Conservation (phyloP, 2,329 filamentous ascomycete species). For the Raffaelea ambrosiae region DNA sequence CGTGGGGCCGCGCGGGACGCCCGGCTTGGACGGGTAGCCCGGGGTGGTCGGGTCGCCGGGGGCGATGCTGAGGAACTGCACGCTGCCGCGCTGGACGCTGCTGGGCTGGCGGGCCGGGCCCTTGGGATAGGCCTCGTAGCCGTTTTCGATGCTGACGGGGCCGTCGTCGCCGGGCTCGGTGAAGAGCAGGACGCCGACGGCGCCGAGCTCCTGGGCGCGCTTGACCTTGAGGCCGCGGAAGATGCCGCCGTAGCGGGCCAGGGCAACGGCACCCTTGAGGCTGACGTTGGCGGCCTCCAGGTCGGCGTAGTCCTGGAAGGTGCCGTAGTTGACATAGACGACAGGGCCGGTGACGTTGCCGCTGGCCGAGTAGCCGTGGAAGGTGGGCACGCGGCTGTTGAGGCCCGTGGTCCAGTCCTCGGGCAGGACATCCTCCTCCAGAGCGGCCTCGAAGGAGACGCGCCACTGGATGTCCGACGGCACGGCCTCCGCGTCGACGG, state of each 20-base stretch:
- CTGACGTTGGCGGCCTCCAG: constrained; percentile 65
- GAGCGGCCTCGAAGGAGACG: constrained; percentile 66
- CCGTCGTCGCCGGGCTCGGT: constrained; percentile 86
- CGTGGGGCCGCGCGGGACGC: constrained; percentile 65
- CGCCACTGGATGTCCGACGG: constrained; percentile 33
- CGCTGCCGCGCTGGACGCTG: constrained; percentile 83
- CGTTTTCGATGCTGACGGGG: constrained; percentile 70
- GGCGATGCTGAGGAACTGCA: constrained; percentile 65
- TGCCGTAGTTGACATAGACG: constrained; percentile 88
- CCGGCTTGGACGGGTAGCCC: constrained; percentile 87
- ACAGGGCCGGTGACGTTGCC: constrained; percentile 85
- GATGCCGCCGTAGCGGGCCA: constrained; percentile 76
- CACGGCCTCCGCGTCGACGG: background rate
- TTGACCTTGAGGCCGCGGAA: constrained; percentile 92
- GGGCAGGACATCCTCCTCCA: constrained; percentile 77
- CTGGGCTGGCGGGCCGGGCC: constrained; percentile 83
- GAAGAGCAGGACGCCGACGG: constrained; percentile 79
- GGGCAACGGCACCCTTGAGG: constrained; percentile 75
- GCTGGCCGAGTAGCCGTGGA: constrained; percentile 89
- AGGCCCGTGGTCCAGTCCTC: constrained; percentile 74
- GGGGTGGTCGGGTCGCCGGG: constrained; percentile 81
- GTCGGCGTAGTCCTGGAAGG: constrained; percentile 77
- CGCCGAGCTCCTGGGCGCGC: constrained; percentile 81
- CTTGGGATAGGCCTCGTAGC: constrained; percentile 69
- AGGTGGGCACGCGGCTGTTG: constrained; percentile 69